Percentiles rank a stretch among this genome's conserved stretches.
Conservation (phyloP, 129 eudicot genomes). For the Kitagawia praeruptora region DNA sequence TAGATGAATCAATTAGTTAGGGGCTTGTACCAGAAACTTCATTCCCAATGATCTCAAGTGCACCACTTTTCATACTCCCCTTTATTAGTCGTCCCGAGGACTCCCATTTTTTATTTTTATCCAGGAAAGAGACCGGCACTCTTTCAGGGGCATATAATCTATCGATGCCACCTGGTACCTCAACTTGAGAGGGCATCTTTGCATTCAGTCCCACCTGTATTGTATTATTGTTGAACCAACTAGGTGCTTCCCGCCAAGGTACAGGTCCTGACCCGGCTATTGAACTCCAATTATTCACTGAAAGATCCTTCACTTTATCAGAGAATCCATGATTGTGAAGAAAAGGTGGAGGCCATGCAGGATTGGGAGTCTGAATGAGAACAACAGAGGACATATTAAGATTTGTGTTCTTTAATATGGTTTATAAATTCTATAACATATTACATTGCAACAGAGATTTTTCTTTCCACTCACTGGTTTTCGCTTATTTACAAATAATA, state of each 20-base stretch:
- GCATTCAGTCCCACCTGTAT: conserved; percentile 33
- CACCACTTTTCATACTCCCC: conserved; percentile 29
- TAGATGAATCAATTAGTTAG: neutral
- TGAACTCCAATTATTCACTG: conserved; percentile 44
- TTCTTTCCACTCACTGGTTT: neutral
- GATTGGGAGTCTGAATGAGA: conserved; percentile 66
- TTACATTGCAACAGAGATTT: neutral
- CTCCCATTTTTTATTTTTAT: conserved; percentile 26
- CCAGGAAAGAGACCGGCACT: conserved; percentile 25
- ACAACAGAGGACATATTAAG: neutral
- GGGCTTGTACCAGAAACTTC: conserved; percentile 43
- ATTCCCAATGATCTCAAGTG: conserved; percentile 25
- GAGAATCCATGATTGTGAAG: conserved; percentile 37
- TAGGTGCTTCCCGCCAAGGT: conserved; percentile 74
- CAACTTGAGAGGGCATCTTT: conserved; percentile 25
- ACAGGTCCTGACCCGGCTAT: conserved; percentile 64
- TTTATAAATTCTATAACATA: neutral
- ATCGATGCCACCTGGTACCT: conserved; percentile 26
- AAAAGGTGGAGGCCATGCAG: conserved; percentile 73
- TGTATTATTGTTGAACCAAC: conserved; percentile 33
- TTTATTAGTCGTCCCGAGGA: conserved; percentile 32
- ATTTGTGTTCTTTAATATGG: neutral
- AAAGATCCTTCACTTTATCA: conserved; percentile 47
- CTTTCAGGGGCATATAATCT: conserved; percentile 24
- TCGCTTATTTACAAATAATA: neutral